Conservation (phyloP, 495 filamentous ascomycete genomes). For the Pyronema domesticum region DNA sequence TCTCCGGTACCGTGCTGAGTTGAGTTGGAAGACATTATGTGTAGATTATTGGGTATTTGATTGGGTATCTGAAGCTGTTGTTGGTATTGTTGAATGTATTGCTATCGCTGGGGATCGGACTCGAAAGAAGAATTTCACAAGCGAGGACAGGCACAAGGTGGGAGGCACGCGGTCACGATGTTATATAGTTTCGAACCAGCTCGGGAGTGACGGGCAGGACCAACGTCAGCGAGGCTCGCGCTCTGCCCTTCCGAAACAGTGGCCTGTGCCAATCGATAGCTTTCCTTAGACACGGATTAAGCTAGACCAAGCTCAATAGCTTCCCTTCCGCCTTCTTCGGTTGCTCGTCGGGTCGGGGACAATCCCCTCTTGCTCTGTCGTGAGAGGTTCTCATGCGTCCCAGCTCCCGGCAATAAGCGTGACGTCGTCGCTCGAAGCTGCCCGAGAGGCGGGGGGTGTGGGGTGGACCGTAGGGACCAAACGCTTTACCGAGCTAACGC, state of each 20-base stretch:
- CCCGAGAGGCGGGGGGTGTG: neutral
- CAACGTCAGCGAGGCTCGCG: neutral
- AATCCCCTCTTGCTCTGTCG: neutral
- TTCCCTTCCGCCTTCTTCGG: neutral
- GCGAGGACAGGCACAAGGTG: neutral
- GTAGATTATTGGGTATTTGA: neutral
- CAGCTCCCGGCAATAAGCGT: conserved; percentile 1
- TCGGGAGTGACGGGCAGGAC: neutral
- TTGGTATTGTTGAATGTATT: neutral
- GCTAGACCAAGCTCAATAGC: neutral
- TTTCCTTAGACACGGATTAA: neutral
- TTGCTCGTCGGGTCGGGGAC: neutral
- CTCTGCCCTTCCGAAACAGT: neutral
- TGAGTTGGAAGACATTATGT: conserved; percentile 28
- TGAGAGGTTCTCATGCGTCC: neutral
- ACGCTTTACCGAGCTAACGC: neutral
- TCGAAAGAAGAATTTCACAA: neutral
- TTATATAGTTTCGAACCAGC: neutral
- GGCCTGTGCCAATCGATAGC: neutral
- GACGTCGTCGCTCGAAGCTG: neutral
- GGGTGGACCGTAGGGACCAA: neutral
- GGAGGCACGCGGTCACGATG: neutral
- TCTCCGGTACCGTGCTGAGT: conserved; percentile 29
- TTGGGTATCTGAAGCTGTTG: neutral
- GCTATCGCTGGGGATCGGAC: neutral